A percentile compares a stretch with the other conserved stretches of the same genome.
phyloP scores from a whole-genome alignment of 108 stramenopile genomes.

The Cylindrotheca closterium region DNA sequence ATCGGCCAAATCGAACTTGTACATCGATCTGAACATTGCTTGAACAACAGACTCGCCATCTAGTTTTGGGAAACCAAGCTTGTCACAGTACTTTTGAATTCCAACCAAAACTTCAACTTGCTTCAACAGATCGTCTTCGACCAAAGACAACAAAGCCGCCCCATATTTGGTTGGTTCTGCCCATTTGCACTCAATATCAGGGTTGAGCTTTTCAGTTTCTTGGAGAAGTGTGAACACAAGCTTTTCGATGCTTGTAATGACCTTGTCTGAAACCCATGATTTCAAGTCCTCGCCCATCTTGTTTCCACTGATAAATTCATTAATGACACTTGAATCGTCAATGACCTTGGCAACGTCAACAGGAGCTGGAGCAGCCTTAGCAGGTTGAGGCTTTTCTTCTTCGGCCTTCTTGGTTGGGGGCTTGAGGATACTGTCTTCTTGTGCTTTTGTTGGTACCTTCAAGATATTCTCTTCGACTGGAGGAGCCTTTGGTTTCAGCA shows the following conservation, averaged over 20 bases:
- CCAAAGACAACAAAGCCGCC: constrained; percentile 57
- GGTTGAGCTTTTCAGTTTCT: constrained; percentile 63
- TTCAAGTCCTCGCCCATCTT: constrained; percentile 73
- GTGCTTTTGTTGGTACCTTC: constrained; percentile 50
- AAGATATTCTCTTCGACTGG: constrained; percentile 43
- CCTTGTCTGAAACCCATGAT: constrained; percentile 55
- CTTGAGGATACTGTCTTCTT: constrained; percentile 37
- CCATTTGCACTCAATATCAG: constrained; percentile 77
- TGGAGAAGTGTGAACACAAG: constrained; percentile 61
- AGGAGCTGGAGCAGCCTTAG: constrained; percentile 34
- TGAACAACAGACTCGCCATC: constrained; percentile 78
- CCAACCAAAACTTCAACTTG: constrained; percentile 81
- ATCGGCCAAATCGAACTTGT: constrained; percentile 80
- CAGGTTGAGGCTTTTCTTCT: constrained; percentile 35
- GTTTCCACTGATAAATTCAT: constrained; percentile 65
- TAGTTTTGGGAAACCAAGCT: constrained; percentile 80
- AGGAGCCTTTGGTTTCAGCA: constrained; percentile 38
- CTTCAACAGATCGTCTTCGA: constrained; percentile 67
- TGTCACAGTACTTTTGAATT: constrained; percentile 82
- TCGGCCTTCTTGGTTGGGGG: constrained; percentile 23
- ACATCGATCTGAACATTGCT: constrained; percentile 86
- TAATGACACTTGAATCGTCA: constrained; percentile 39
- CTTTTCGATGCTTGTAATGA: constrained; percentile 62
- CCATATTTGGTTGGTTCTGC: constrained; percentile 70
- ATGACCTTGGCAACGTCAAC: constrained; percentile 15